Percentiles rank a stretch among this genome's conserved stretches.
Evolutionary conservation across 371 early-diverging fungal species (phyloP).

Genomic region (Syncephalis plumigaleata): DNA sequence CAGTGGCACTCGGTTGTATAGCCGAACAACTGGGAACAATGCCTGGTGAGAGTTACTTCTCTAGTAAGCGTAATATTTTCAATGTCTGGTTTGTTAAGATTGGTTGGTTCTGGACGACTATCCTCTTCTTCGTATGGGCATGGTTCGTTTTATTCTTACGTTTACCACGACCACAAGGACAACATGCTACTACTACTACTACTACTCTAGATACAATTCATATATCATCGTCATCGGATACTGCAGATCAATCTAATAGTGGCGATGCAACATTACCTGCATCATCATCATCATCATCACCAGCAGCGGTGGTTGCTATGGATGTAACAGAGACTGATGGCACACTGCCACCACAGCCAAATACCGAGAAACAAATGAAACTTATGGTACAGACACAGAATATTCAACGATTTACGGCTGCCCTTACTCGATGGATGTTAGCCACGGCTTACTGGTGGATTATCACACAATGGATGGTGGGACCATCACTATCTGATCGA

Average conservation of each 20-base stretch:
- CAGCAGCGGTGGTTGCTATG: slow-evolving; percentile 3
- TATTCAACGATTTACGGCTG: slow-evolving; percentile 5
- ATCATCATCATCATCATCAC: no score
- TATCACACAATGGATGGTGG: slow-evolving; percentile 69
- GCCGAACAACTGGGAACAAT: no score
- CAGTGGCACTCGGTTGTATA: no score
- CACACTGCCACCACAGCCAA: neutral
- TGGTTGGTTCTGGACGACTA: slow-evolving; percentile 71
- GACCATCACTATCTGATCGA: slow-evolving; percentile 68
- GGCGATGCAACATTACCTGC: no score
- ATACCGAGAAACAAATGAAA: neutral
- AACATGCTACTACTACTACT: neutral
- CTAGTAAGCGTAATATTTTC: slow-evolving; percentile 53
- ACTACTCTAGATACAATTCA: no score
- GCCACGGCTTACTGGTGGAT: slow-evolving; percentile 67
- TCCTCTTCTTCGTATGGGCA: slow-evolving; percentile 24
- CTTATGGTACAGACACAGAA: slow-evolving; percentile 2
- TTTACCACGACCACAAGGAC: neutral
- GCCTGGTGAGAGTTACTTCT: slow-evolving; percentile 25
- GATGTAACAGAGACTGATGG: slow-evolving; percentile 1
- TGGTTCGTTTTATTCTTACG: neutral
- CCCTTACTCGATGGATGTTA: slow-evolving; percentile 28
- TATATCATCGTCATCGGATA: no score
- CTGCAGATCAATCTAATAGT: no score
- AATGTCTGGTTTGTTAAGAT: slow-evolving; percentile 63